Evolutionary conservation across 2,329 filamentous ascomycete species (phyloP), one percentile per base, ranked within the genome.

Genomic region (Colletotrichum spinosum): DNA sequence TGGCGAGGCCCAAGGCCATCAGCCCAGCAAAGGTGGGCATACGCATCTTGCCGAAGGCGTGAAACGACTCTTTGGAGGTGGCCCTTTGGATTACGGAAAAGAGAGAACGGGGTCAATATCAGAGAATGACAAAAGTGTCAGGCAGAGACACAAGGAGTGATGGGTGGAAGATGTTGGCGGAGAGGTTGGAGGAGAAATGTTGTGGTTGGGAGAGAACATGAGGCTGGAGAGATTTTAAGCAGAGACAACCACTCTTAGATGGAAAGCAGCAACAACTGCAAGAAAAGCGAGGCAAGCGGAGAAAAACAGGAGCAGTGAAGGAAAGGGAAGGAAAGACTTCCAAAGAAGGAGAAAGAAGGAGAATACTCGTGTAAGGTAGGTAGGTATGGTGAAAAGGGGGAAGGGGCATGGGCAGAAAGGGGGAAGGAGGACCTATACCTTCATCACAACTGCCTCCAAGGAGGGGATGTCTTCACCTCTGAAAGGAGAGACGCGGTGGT

Each of bases 41-140:
- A 72, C 78, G 80, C 81, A 83, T 83, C 70, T 69, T 76, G 70
- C 52, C 55, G 55, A 55, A 57, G 70, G 66, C 60, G 65, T 17
- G 67, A 65, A 25, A 25, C 25, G 25, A 25, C 25, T 25, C 25
- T 25, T 25, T 35, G 69, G 52, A 25, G 59, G 49, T 57, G 55
- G 15, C 46, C 39, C 54, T 51, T 39, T 51, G 38, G 10, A 39
- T n/a, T n/a, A 41, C 50, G 25, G 50, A 55, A 35, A 42, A 59
- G 45, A 41, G 35, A 38, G 48, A 34, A 48, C 10, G 59, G 35
- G 60, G 50, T 52, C 46, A 46, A 34, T 35, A 60, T 38, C 59
- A 68, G 58, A 51, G 54, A 50, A 55, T 52, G 42, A 55, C 55
- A 50, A 57, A 60, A 50, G 49, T 64, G 62, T 48, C 55, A n/a